Percentiles rank a stretch among this genome's conserved stretches.
These are phyloP conservation scores for Sonneratia alba DNA, from an alignment of 345 rosid species.

Conservation along the genomic window DNA sequence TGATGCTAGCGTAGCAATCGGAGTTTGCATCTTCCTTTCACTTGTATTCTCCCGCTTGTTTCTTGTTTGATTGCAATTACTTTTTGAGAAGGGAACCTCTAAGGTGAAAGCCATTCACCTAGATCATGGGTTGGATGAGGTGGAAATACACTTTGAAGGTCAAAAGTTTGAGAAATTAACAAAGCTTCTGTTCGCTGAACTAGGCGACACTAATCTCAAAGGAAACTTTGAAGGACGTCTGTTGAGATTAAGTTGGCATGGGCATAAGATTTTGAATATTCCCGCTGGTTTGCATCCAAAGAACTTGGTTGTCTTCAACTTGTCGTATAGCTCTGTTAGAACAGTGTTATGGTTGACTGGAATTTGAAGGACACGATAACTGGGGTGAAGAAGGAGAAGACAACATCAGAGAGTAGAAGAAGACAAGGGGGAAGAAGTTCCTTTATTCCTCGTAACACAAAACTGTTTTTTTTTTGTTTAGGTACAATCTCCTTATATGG, in stretches of 20 bases:
- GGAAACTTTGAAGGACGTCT: neutral
- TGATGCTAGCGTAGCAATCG: neutral
- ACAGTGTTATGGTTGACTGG: neutral
- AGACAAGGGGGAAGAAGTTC: no score
- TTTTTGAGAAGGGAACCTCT: neutral
- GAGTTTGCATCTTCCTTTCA: no score
- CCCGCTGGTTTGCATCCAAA: neutral
- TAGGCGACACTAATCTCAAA: no score
- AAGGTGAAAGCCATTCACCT: neutral
- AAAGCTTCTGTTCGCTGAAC: neutral
- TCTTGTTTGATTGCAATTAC: neutral
- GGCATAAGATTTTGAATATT: neutral
- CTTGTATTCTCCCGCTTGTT: neutral
- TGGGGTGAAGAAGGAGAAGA: no score
- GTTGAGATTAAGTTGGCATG: conserved; percentile 4
- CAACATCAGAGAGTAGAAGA: no score
- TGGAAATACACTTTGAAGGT: neutral
- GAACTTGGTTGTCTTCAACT: neutral
- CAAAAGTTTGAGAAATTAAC: neutral
- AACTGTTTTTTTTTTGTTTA: no score
- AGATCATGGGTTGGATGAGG: neutral
- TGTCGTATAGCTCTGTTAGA: neutral
- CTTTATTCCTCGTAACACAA: no score
- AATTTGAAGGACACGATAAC: no score
- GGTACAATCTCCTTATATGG: no score